Evolutionary conservation across 2,329 filamentous ascomycete species (phyloP).

Genomic region (Trichoderma lentiforme): DNA sequence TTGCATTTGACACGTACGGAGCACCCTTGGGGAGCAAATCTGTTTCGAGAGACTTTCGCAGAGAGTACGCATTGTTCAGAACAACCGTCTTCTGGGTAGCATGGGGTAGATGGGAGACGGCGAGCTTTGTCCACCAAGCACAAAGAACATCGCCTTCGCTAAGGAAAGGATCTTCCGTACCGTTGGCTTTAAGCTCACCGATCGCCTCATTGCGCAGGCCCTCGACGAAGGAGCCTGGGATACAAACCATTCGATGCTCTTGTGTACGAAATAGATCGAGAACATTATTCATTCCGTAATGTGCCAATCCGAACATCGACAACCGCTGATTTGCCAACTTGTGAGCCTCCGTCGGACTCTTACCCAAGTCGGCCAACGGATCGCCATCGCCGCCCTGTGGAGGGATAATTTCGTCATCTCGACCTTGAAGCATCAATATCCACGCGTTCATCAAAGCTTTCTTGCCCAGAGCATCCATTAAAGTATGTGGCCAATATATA

Average conservation of each 20-base stretch:
- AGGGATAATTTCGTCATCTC: not conserved
- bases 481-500: not conserved
- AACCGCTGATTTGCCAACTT: not conserved
- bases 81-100: not conserved
- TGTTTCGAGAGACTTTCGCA: not conserved
- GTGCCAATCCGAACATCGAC: not conserved
- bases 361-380: not conserved
- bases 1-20: not conserved
- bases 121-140: not conserved
- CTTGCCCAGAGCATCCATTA: not conserved
- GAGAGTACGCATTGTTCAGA: not conserved
- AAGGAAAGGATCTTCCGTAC: not conserved
- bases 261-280: not conserved
- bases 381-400: not conserved
- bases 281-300: not conserved
- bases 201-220: not conserved
- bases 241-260: not conserved
- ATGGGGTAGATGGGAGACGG: not conserved
- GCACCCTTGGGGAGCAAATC: not conserved
- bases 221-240: not conserved
- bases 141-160: not conserved
- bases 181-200: not conserved
- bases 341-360: not conserved
- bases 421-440: not conserved
- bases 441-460: not conserved